Evolutionary conservation across 768 basidiomycete species (phyloP).

Genomic region (Pleurotus sapidus): DNA sequence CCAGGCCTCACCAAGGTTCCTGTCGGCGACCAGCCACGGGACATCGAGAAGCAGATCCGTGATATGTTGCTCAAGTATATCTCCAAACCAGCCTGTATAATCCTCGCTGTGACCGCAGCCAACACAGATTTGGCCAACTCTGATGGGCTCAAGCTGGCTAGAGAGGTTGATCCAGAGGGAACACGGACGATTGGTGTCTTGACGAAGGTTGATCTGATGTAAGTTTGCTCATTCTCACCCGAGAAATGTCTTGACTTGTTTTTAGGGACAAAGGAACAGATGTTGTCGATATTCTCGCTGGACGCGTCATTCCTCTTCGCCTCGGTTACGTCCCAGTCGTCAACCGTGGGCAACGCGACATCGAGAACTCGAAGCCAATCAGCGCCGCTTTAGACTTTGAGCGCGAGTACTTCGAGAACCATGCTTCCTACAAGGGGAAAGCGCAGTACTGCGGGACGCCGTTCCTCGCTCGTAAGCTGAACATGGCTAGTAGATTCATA

Average conservation of each 20-base stretch:
- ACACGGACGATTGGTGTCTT: slow-evolving; percentile 96
- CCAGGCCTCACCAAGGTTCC: slow-evolving; percentile 96
- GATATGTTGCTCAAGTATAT: slow-evolving; percentile 98
- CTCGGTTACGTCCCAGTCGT: slow-evolving; percentile 98
- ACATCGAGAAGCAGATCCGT: slow-evolving; percentile 96
- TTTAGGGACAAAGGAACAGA: slow-evolving; percentile 96
- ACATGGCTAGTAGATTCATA: slow-evolving; percentile 59
- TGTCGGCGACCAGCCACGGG: slow-evolving; percentile 93
- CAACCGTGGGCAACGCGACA: slow-evolving; percentile 97
- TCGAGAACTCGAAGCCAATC: slow-evolving; percentile 87
- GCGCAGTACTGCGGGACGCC: slow-evolving; percentile 97
- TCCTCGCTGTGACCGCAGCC: slow-evolving; percentile 93
- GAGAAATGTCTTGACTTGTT: background rate
- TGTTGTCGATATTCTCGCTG: slow-evolving; percentile 97
- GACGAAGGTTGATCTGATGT: slow-evolving; percentile 99
- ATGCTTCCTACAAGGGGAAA: slow-evolving; percentile 90
- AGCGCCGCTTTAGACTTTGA: slow-evolving; percentile 83
- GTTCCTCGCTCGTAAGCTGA: slow-evolving; percentile 91
- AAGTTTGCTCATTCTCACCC: slow-evolving; percentile 26
- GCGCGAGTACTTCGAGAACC: slow-evolving; percentile 91
- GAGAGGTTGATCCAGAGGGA: slow-evolving; percentile 97
- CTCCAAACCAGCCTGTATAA: slow-evolving; percentile 91
- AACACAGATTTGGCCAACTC: slow-evolving; percentile 99
- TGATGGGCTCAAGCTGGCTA: slow-evolving; percentile 92
- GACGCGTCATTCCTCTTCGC: slow-evolving; percentile 92